Evolutionary conservation across 1,284 basidiomycete species (phyloP).

Genomic region (Fomitopsis pinicola): DNA sequence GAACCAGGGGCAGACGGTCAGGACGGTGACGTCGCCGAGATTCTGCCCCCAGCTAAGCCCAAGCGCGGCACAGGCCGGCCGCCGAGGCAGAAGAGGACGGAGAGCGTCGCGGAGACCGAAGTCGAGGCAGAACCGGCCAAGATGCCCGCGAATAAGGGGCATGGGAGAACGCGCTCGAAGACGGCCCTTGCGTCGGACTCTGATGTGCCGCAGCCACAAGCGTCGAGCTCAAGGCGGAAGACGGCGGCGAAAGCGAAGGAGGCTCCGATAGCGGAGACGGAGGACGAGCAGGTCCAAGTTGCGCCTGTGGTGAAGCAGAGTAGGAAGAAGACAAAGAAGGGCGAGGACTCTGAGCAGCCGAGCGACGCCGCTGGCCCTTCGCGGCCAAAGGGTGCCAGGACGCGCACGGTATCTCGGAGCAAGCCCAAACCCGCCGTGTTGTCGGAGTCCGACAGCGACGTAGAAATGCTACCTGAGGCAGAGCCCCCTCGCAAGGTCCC

Average conservation of each 20-base stretch:
- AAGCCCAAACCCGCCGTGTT: not conserved
- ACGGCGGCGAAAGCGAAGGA: conserved; percentile 1
- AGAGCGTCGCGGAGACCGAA: conserved; percentile 5
- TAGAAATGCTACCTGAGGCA: not conserved
- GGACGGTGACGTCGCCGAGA: conserved; percentile 11
- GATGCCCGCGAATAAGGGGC: conserved; percentile 12
- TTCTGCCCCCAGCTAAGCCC: conserved; percentile 6
- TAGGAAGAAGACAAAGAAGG: conserved; percentile 3
- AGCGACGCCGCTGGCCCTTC: not conserved
- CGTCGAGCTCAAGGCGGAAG: conserved; percentile 6
- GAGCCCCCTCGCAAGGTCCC: not conserved
- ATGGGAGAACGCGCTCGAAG: conserved; percentile 18
- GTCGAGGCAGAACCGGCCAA: not conserved
- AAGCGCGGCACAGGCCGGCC: conserved; percentile 23
- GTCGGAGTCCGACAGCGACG: not conserved
- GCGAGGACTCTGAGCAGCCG: conserved; percentile 2
- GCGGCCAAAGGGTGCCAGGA: not conserved
- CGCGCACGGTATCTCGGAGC: not conserved
- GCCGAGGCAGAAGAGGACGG: conserved; percentile 12
- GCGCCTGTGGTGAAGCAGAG: not conserved
- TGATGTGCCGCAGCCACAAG: conserved; percentile 10
- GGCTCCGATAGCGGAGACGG: conserved; percentile 8
- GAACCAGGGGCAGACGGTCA: conserved; percentile 12
- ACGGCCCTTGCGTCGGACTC: conserved; percentile 17
- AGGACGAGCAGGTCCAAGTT: conserved; percentile 1